Evolutionary conservation across 75 land plant species (phyloP).

Genomic region (Adiantum capillusveneris): DNA sequence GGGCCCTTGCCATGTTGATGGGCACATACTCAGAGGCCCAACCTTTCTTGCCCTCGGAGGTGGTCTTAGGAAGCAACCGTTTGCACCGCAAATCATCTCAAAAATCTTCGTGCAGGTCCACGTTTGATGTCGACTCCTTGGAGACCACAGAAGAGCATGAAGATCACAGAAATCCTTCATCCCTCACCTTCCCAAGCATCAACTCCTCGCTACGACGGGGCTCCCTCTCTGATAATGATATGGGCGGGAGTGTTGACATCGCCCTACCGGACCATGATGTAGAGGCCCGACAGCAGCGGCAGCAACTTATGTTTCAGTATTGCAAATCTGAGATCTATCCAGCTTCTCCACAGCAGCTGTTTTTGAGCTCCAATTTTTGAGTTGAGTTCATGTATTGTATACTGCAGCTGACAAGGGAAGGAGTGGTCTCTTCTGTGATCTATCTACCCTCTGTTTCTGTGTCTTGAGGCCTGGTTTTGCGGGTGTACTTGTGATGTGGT

Average conservation of each 20-base stretch:
- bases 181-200: slow-evolving; percentile 75
- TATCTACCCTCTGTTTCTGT: too few species aligned
- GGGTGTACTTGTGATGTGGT: too few species aligned
- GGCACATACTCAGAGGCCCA: slow-evolving; percentile 76
- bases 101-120: slow-evolving; percentile 44
- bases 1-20: slow-evolving; percentile 79
- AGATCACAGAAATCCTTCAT: slow-evolving; percentile 59
- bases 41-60: slow-evolving; percentile 79
- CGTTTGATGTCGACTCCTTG: slow-evolving; percentile 33
- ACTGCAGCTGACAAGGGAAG: too few species aligned
- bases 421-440: too few species aligned
- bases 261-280: not conserved
- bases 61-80: slow-evolving; percentile 68
- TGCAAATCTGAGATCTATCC: too few species aligned
- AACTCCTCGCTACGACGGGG: slow-evolving; percentile 62
- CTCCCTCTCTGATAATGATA: slow-evolving; percentile 52
- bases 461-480: too few species aligned
- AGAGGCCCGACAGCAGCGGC: not conserved
- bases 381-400: too few species aligned
- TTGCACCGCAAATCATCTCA: slow-evolving; percentile 60
- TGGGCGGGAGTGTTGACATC: slow-evolving; percentile 15
- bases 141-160: slow-evolving; percentile 6
- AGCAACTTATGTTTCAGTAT: not conserved
- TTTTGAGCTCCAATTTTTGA: too few species aligned
- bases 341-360: too few species aligned